Evolutionary conservation across 2,329 filamentous ascomycete genomes (phyloP), one percentile per base, ranked within the genome.

Genomic region (Ophiognomonia clavigignenti-juglandacearum): DNA sequence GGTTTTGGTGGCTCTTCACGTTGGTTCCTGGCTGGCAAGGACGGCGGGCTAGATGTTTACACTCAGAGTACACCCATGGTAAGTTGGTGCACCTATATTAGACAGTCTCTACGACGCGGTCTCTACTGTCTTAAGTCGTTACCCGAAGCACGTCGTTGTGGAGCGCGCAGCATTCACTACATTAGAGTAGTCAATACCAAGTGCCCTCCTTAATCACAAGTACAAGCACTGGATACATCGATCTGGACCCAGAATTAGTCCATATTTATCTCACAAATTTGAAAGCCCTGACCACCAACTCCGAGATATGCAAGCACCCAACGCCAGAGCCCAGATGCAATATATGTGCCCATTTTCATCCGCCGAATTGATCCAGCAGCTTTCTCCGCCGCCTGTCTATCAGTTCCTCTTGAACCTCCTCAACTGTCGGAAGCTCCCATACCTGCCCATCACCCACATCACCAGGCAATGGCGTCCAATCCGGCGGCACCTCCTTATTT

Each of bases 371-470:
- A 58, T 96, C 89, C 56, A 98, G 69, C 52, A 98, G 70, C 64
- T 85, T 88, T 66, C 84, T 79, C 64, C 88, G 82, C 67, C 91
- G 80, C 67, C 92, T 77, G 56, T 96, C 90, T 45, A 98, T 78
- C 57, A 98, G 70, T 67, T 97, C 93, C 61, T 91, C 82, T 67
- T 96, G 89, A n/a, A 97, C 92, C 64, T 97, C 88, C 18, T 95
- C 89, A 47, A 89, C 68, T 5, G 86, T 91, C 8, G 93, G 93
- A 59, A 97, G 66, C 53, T 80, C 80, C 92, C 92, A 96, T 39
- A 74, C 78, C 31, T 83, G 72, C 0, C 92, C 92, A 63, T 96
- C 90, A 1, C 90, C 91, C 3, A 74, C 73, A 67, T 96, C 90
- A 1, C 92, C 93, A 0, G 93, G 93, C 57, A 98, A 69, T 31